phyloP scores from a whole-genome alignment of 2,329 filamentous ascomycete genomes.

The Cercospora zeina region DNA sequence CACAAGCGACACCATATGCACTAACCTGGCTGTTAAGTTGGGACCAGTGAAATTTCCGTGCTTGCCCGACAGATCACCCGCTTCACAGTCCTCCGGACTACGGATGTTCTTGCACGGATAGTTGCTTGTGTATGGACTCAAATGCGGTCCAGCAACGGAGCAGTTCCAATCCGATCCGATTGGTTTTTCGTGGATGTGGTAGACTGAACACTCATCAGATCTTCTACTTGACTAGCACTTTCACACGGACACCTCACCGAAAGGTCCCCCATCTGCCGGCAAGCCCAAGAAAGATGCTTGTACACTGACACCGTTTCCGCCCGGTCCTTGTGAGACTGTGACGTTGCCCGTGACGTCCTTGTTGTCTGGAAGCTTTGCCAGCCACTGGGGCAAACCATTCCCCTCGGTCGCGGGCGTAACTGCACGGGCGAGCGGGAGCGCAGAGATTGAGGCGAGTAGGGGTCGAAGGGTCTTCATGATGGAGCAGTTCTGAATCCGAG shows the following conservation, averaged over 20 bases:
- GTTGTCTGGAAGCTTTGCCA: conserved; percentile 21
- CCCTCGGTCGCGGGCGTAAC: conserved; percentile 19
- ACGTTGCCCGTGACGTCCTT: conserved; percentile 23
- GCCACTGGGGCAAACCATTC: conserved; percentile 18
- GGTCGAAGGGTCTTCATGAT: not conserved
- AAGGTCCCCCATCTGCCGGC: conserved; percentile 47
- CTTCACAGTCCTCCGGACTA: conserved; percentile 46
- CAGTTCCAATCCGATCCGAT: conserved; percentile 48
- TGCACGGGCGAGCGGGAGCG: conserved; percentile 8
- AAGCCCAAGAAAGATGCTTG: conserved; percentile 45
- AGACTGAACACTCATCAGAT: conserved; percentile 37
- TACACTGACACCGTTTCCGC: conserved; percentile 46
- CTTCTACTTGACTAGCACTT: not conserved
- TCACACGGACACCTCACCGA: conserved; percentile 39
- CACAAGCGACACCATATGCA: not conserved
- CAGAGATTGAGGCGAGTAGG: not conserved
- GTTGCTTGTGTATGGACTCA: conserved; percentile 49
- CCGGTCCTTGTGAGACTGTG: conserved; percentile 19
- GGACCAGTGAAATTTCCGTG: conserved; percentile 43
- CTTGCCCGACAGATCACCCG: conserved; percentile 51
- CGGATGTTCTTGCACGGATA: conserved; percentile 42
- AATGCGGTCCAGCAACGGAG: conserved; percentile 44
- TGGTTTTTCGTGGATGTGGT: conserved; percentile 50
- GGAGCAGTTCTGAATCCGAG: not conserved
- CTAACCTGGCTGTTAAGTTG: conserved; percentile 38